Conservation (phyloP, 768 basidiomycete species). For the Suillus hirtellus region DNA sequence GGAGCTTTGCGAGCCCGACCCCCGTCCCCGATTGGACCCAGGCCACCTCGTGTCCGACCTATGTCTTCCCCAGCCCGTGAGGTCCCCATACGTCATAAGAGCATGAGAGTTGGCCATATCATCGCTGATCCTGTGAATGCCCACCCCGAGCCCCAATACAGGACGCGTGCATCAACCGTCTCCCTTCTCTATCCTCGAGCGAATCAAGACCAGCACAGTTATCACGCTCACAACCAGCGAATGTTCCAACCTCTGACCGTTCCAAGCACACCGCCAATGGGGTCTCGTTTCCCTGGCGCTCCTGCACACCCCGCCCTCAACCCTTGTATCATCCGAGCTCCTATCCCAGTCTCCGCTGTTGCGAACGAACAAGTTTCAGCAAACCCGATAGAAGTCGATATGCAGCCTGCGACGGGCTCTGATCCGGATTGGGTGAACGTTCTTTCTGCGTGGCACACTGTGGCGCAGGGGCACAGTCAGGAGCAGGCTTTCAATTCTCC, state of each 20-base stretch:
- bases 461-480: conserved; percentile 14
- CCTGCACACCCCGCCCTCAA: conserved; percentile 18
- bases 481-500: conserved; percentile 20
- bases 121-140: conserved; percentile 18
- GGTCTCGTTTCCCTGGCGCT: conserved; percentile 21
- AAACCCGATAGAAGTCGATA: neutral
- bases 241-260: conserved; percentile 33
- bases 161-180: conserved; percentile 32
- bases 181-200: conserved; percentile 26
- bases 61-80: conserved; percentile 30
- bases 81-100: conserved; percentile 32
- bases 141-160: conserved; percentile 23
- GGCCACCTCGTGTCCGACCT: conserved; percentile 35
- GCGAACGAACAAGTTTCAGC: neutral
- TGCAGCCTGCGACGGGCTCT: conserved; percentile 45
- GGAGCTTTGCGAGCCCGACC: conserved; percentile 41
- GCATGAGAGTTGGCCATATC: conserved; percentile 29
- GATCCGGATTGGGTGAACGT: conserved; percentile 49
- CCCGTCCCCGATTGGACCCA: conserved; percentile 53
- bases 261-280: conserved; percentile 21
- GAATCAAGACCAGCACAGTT: conserved; percentile 32
- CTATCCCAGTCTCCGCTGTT: conserved; percentile 17
- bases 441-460: conserved; percentile 29
- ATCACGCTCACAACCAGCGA: conserved; percentile 33
- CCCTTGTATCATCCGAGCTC: conserved; percentile 17